Percentiles rank a stretch among this genome's conserved stretches.
Evolutionary conservation across 345 rosid genomes (phyloP).

Genomic region (Eucalyptus polyanthemos): DNA sequence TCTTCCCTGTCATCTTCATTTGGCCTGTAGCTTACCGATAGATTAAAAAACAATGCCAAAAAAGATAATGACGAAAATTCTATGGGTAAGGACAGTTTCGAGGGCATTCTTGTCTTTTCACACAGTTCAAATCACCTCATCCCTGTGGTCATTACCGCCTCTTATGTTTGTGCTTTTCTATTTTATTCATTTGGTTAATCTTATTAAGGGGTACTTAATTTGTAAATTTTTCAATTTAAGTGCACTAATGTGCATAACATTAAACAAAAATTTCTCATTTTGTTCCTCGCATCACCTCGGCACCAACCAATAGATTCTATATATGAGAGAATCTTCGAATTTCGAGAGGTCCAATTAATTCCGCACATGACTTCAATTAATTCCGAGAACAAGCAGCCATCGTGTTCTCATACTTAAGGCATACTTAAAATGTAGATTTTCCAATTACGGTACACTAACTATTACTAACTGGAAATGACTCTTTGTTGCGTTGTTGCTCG

Average conservation of each 20-base stretch:
- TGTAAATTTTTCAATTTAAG: not conserved
- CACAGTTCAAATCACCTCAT: not conserved
- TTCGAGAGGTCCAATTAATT: no score
- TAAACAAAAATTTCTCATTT: not conserved
- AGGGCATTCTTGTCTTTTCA: not conserved
- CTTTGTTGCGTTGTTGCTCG: not conserved
- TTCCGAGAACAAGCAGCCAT: not conserved
- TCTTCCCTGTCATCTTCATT: no score
- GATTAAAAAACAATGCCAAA: not conserved
- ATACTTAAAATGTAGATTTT: not conserved
- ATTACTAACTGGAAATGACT: no score
- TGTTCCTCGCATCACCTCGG: not conserved
- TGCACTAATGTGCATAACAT: not conserved
- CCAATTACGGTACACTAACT: no score
- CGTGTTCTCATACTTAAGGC: not conserved
- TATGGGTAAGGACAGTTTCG: not conserved
- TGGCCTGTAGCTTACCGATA: no score
- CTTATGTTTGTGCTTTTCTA: not conserved
- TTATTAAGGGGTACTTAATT: not conserved
- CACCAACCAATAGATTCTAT: not conserved
- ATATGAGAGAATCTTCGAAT: not conserved
- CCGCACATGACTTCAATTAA: not conserved
- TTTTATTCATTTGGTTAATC: not conserved
- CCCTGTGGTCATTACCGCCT: not conserved
- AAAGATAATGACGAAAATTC: not conserved